Percentiles rank a stretch among this genome's conserved stretches.
phyloP scores from a whole-genome alignment of 257 asterid genomes.

The Solanum ahanhuiri region DNA sequence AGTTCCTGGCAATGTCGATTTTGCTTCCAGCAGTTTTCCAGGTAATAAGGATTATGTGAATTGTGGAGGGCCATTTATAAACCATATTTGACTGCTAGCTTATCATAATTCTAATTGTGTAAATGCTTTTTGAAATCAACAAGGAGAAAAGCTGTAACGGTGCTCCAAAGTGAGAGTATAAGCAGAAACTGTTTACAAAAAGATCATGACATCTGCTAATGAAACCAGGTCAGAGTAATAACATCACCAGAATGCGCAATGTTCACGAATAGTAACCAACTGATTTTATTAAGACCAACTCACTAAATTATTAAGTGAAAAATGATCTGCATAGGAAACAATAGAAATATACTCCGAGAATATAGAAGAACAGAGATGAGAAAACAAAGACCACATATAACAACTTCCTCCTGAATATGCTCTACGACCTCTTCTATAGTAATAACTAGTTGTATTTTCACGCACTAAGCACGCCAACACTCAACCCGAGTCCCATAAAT shows the following conservation, averaged over 20 bases:
- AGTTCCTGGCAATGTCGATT: slow-evolving; percentile 33
- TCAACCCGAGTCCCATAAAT: too few relatives aligned
- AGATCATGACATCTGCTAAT: slow-evolving; percentile 25
- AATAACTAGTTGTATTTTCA: too few relatives aligned
- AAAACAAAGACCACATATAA: too few relatives aligned
- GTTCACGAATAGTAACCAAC: background rate
- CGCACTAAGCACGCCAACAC: too few relatives aligned
- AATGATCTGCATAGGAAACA: background rate
- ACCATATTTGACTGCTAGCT: slow-evolving; percentile 29
- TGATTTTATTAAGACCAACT: background rate
- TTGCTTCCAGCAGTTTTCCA: slow-evolving; percentile 24
- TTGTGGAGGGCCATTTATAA: slow-evolving; percentile 35
- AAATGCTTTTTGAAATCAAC: slow-evolving; percentile 8
- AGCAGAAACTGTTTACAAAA: slow-evolving; percentile 10
- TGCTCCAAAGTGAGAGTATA: background rate
- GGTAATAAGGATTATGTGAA: slow-evolving; percentile 34
- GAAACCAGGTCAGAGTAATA: slow-evolving; percentile 47
- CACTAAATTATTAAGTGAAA: background rate
- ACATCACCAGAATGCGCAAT: slow-evolving; percentile 42
- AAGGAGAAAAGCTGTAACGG: background rate
- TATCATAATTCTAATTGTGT: slow-evolving; percentile 16
- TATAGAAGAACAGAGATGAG: too few relatives aligned
- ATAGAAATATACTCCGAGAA: background rate
- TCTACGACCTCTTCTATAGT: too few relatives aligned
- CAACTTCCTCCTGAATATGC: too few relatives aligned